A percentile compares a stretch with the other conserved stretches of the same genome.
phyloP scores from a whole-genome alignment of 2,329 filamentous ascomycete species.

The Xylariaceae sp. region DNA sequence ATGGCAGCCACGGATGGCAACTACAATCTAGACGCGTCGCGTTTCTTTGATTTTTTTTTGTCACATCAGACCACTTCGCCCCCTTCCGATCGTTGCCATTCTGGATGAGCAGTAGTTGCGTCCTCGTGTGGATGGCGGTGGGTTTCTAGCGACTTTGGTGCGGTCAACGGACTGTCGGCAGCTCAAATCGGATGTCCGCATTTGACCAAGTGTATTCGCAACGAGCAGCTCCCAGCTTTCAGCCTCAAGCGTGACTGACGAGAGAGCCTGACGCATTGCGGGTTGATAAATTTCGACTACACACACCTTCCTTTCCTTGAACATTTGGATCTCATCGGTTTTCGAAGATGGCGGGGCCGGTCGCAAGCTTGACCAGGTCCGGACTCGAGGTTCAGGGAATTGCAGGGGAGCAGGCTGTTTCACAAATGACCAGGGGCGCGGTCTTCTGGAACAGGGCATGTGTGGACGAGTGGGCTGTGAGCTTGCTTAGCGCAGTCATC shows the following conservation, averaged over 20 bases:
- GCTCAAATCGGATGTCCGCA: too few species aligned
- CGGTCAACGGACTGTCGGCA: too few species aligned
- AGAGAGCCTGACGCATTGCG: too few species aligned
- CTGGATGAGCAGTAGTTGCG: slow-evolving; percentile 6
- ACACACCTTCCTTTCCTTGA: too few species aligned
- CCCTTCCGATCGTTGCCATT: slow-evolving; percentile 2
- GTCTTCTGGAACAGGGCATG: slow-evolving; percentile 33
- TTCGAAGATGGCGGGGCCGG: slow-evolving; percentile 22
- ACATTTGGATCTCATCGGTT: not conserved
- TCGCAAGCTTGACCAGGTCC: slow-evolving; percentile 42
- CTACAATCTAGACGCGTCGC: slow-evolving; percentile 2
- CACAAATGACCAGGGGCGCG: slow-evolving; percentile 40
- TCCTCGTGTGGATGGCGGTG: not conserved
- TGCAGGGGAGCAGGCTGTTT: slow-evolving; percentile 48
- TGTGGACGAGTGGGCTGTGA: slow-evolving; percentile 14
- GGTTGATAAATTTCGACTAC: too few species aligned
- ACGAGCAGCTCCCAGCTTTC: not conserved
- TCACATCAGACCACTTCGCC: slow-evolving; percentile 2
- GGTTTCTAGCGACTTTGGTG: not conserved
- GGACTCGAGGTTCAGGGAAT: slow-evolving; percentile 38
- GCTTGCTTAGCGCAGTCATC: slow-evolving; percentile 17
- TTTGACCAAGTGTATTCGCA: too few species aligned
- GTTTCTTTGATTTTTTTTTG: not conserved
- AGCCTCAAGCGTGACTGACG: slow-evolving; percentile 1
- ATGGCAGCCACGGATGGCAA: slow-evolving; percentile 1